Conservation (phyloP, 139 green algal genomes). For the Nannochloris sp. region DNA sequence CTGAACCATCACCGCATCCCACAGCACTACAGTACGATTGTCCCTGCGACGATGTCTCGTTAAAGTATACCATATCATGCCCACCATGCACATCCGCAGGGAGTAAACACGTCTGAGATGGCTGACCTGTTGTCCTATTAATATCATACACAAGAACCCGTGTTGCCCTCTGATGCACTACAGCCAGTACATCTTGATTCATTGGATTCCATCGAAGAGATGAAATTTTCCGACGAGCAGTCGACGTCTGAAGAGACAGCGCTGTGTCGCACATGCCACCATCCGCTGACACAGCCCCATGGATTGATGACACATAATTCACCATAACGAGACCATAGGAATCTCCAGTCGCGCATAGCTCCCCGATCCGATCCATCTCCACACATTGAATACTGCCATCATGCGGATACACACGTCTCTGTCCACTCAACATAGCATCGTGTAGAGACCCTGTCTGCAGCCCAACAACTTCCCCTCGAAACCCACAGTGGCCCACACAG, state of each 20-base stretch:
- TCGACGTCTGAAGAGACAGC: background rate
- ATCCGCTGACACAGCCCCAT: background rate
- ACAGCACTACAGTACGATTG: background rate
- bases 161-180: conserved; percentile 1
- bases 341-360: conserved; percentile 16
- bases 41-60: background rate
- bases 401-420: background rate
- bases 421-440: background rate
- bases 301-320: conserved; percentile 6
- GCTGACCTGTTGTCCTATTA: conserved; percentile 18
- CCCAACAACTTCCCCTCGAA: too few relatives aligned
- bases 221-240: conserved; percentile 11
- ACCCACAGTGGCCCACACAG: too few relatives aligned
- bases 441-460: too few relatives aligned
- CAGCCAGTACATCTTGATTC: conserved; percentile 19
- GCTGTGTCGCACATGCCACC: background rate
- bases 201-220: conserved; percentile 20
- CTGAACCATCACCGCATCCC: background rate
- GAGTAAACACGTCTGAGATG: background rate
- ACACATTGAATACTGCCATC: background rate
- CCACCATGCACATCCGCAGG: background rate
- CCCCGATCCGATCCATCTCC: conserved; percentile 16
- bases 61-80: background rate
- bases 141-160: conserved; percentile 25
- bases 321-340: conserved; percentile 15